Conservation (phyloP, 2,329 filamentous ascomycete species). For the Exserohilum turcica region DNA sequence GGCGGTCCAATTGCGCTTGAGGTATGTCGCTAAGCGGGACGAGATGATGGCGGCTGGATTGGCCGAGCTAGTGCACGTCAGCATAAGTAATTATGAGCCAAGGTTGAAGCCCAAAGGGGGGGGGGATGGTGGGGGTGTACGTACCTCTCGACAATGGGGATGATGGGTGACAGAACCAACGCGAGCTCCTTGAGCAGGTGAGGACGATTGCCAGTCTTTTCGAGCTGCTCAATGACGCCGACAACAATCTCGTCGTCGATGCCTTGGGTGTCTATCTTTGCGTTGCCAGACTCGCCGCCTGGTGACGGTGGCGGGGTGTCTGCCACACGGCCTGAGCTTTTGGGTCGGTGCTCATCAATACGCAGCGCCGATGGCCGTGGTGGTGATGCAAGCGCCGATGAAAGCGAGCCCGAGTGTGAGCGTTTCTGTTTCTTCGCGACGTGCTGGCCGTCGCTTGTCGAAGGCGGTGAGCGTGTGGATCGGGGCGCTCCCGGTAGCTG, state of each 20-base stretch:
- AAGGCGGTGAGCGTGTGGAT: constrained; percentile 60
- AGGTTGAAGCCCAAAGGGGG: constrained; percentile 15
- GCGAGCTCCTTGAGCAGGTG: constrained; percentile 95
- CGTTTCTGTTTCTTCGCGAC: constrained; percentile 71
- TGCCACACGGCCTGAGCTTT: constrained; percentile 53
- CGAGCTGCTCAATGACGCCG: constrained; percentile 83
- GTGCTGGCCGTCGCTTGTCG: constrained; percentile 61
- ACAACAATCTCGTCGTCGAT: constrained; percentile 97
- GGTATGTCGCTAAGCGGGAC: constrained; percentile 84
- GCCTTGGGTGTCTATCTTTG: constrained; percentile 75
- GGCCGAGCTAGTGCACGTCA: constrained; percentile 70
- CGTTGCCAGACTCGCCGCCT: constrained; percentile 53
- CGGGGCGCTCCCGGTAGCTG: constrained; percentile 67
- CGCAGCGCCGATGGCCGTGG: constrained; percentile 53
- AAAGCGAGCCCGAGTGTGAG: constrained; percentile 64
- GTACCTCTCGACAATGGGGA: constrained; percentile 90
- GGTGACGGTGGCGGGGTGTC: constrained; percentile 84
- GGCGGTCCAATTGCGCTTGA: constrained; percentile 83
- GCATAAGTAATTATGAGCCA: constrained; percentile 39
- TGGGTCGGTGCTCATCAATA: constrained; percentile 53
- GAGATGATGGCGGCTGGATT: constrained; percentile 96
- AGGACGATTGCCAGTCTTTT: constrained; percentile 87
- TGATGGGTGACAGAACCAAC: constrained; percentile 73
- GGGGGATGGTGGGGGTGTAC: constrained; percentile 54
- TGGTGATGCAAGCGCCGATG: constrained; percentile 51